A percentile compares a stretch with the other conserved stretches of the same genome.
phyloP scores from a whole-genome alignment of 768 basidiomycete species.

The Tylopilus subfusipes region DNA sequence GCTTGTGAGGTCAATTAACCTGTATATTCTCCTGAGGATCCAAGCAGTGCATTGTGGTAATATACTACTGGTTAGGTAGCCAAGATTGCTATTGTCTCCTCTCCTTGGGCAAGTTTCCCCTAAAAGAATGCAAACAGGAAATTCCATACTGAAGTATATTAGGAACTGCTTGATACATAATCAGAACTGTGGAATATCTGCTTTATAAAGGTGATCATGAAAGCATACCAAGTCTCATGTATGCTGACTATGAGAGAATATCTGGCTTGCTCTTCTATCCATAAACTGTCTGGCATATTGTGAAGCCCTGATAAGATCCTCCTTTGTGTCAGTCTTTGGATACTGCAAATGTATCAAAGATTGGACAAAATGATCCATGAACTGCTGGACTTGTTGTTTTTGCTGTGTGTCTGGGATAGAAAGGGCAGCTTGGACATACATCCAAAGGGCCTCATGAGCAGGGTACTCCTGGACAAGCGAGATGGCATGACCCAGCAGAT shows the following conservation, averaged over 20 bases:
- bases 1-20: too few relatives aligned
- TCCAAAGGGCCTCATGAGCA: constrained; percentile 60
- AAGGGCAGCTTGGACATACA: constrained; percentile 35
- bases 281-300: constrained; percentile 14
- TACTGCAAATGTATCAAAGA: constrained; percentile 11
- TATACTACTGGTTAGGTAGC: too few relatives aligned
- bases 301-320: not conserved
- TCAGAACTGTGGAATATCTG: too few relatives aligned
- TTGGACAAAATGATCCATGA: constrained; percentile 15
- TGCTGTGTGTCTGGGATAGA: constrained; percentile 2
- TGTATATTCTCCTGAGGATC: too few relatives aligned
- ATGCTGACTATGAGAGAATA: not conserved
- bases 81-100: too few relatives aligned
- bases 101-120: too few relatives aligned
- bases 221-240: not conserved
- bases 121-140: too few relatives aligned
- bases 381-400: constrained; percentile 2
- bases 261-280: not conserved
- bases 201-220: not conserved
- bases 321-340: not conserved
- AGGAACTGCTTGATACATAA: too few relatives aligned
- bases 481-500: constrained; percentile 39
- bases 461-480: constrained; percentile 51
- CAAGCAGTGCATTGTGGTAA: too few relatives aligned
- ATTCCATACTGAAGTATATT: too few relatives aligned